phyloP scores from a whole-genome alignment of 2,329 filamentous ascomycete species.

The Akanthomyces uredinophilus region DNA sequence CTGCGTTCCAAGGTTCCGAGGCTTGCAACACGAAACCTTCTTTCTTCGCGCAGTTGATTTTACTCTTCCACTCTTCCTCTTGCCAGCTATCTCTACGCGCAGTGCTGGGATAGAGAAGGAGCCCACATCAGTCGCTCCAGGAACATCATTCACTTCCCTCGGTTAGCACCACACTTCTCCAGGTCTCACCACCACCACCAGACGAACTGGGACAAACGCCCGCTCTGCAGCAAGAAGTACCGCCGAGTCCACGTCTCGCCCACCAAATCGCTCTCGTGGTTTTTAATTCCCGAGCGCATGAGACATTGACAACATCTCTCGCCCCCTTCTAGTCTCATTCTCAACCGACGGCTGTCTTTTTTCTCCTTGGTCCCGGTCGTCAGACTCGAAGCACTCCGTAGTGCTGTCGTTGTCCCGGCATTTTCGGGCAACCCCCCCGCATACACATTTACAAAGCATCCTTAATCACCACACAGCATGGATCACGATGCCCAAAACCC shows the following conservation, averaged over 20 bases:
- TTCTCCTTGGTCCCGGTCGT: not conserved
- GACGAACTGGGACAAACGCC: not conserved
- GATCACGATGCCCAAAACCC: not conserved
- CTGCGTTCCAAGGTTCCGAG: not conserved
- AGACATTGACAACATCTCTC: not conserved
- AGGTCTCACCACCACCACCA: not conserved
- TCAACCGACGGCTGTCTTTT: not conserved
- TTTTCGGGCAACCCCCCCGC: not conserved
- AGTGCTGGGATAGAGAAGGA: no score
- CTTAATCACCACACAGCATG: not conserved
- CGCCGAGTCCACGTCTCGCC: constrained; percentile 1
- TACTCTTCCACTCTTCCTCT: not conserved
- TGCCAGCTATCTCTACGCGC: no score
- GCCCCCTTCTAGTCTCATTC: not conserved
- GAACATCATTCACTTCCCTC: not conserved
- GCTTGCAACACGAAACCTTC: not conserved
- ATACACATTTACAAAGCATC: not conserved
- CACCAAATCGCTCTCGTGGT: not conserved
- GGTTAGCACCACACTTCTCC: not conserved
- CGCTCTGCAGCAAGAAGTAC: not conserved
- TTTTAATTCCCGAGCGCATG: not conserved
- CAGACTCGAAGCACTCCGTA: not conserved
- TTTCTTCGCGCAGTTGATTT: not conserved
- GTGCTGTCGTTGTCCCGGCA: not conserved
- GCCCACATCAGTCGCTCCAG: not conserved